A percentile compares a stretch with the other conserved stretches of the same genome.
Conservation (phyloP, 495 filamentous ascomycete genomes). For the Lasiosphaeria hispida region DNA sequence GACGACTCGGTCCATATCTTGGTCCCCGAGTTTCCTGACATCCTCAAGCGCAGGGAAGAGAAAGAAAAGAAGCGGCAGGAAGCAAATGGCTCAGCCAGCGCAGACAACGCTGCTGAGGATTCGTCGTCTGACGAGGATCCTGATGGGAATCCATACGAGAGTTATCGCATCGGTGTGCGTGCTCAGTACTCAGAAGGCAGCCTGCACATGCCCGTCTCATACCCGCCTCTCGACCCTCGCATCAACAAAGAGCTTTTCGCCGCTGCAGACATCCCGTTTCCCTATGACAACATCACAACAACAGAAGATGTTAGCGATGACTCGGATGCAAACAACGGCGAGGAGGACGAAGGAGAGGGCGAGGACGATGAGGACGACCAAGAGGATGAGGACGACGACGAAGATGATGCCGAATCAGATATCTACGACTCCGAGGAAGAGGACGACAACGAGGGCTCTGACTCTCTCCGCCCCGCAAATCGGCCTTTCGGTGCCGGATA, state of each 20-base stretch:
- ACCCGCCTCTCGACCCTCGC: slow-evolving; percentile 34
- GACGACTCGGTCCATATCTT: slow-evolving; percentile 49
- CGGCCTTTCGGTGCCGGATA: slow-evolving; percentile 40
- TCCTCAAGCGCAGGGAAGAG: slow-evolving; percentile 16
- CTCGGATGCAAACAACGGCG: not conserved
- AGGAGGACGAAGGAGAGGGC: not conserved
- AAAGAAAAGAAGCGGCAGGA: slow-evolving; percentile 1
- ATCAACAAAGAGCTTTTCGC: slow-evolving; percentile 36
- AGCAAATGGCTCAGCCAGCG: not conserved
- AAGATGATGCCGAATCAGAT: slow-evolving; percentile 15
- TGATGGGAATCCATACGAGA: slow-evolving; percentile 11
- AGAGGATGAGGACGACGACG: slow-evolving; percentile 15
- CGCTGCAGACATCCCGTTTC: slow-evolving; percentile 23
- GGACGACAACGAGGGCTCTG: slow-evolving; percentile 9
- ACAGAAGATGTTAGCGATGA: not conserved
- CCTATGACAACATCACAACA: slow-evolving; percentile 14
- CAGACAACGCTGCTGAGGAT: slow-evolving; percentile 13
- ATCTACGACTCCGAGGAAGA: slow-evolving; percentile 12
- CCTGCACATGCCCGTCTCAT: slow-evolving; percentile 36
- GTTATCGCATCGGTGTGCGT: slow-evolving; percentile 19
- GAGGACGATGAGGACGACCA: slow-evolving; percentile 17
- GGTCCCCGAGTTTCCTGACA: slow-evolving; percentile 42
- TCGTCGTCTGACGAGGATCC: slow-evolving; percentile 22
- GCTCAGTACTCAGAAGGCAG: slow-evolving; percentile 33
- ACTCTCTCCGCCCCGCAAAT: slow-evolving; percentile 13